Base-by-base conservation (phyloP, 495 filamentous ascomycete genomes). In the Hypoxylon fragiforme region DNA sequence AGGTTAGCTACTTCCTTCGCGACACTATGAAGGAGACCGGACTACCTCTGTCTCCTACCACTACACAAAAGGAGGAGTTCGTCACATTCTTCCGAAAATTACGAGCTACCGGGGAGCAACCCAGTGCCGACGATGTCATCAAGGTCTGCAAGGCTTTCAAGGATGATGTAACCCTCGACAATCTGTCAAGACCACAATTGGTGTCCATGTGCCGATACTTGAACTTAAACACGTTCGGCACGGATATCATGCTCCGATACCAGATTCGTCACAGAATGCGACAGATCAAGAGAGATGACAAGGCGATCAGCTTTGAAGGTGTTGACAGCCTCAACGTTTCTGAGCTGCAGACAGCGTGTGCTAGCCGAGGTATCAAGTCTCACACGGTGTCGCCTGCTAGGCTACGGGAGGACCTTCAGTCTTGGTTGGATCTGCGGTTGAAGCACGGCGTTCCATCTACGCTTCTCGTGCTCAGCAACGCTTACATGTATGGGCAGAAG, bases 111-210 rank as follows among this genome's bases (percentile, higher is more conserved):
- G 95, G 92, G 20, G 92, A 97, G 75, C 73, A 83, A 19, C 95
- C 95, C 0, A 91, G 89, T 11, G 84, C 84, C 34, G 82, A 88
- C 54, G 94, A 97, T 67, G 88, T 99, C 54, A 96, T 99, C 74
- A 96, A 92, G 75, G 94, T 99, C 47, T 97, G 95, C 85, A 95
- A 99, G 80, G 87, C 96, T 65, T 99, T 99, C 80, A 96, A 94
- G 73, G 94, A 99, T 71, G 94, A 99, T 68, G 65, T 99, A 53
- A 99, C 94, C 0, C 81, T 99, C 12, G 94, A 99, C 83, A 97
- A 97, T 70, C 73, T 99, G 62, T 97, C 92, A 2, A 83, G 94
- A 41, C 92, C 94, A 13, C 94, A 99, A 69, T 78, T 99, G 28
- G 94, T 99, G 18, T 95, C 84, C 30, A 99, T 99, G 81, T 96